phyloP scores from a whole-genome alignment of 768 basidiomycete genomes.

The Tephrocybe rancida region DNA sequence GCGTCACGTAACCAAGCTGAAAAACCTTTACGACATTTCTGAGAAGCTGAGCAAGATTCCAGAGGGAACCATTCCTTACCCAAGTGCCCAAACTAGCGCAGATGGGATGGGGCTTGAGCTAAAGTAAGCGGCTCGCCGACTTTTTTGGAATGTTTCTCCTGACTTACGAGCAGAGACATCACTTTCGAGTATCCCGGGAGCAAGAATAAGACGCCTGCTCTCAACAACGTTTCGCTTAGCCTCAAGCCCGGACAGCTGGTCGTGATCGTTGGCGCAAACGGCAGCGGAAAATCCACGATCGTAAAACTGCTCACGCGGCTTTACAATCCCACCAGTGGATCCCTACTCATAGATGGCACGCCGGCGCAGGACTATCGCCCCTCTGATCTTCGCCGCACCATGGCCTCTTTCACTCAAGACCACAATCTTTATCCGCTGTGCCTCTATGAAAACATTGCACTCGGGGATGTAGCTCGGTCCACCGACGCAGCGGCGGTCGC shows the following conservation, averaged over 20 bases:
- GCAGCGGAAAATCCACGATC: slow-evolving; percentile 56
- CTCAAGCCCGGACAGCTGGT: slow-evolving; percentile 51
- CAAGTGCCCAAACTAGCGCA: slow-evolving; percentile 13
- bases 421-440: slow-evolving; percentile 50
- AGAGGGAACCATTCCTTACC: slow-evolving; percentile 29
- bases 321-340: slow-evolving; percentile 46
- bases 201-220: slow-evolving; percentile 32
- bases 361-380: slow-evolving; percentile 39
- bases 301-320: slow-evolving; percentile 52
- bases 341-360: slow-evolving; percentile 44
- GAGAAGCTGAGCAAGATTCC: slow-evolving; percentile 23
- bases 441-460: slow-evolving; percentile 43
- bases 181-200: slow-evolving; percentile 54
- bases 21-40: slow-evolving; percentile 30
- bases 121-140: no score
- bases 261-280: slow-evolving; percentile 59
- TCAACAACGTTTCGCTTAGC: slow-evolving; percentile 43
- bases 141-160: not conserved
- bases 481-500: slow-evolving; percentile 21
- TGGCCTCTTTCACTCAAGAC: slow-evolving; percentile 51
- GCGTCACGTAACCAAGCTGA: slow-evolving; percentile 27
- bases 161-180: slow-evolving; percentile 51
- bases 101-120: slow-evolving; percentile 32
- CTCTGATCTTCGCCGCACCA: slow-evolving; percentile 43
- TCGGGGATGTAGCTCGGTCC: slow-evolving; percentile 23